These are phyloP conservation scores for Wickerhamiella azymoides DNA, from an alignment of 805 yeast species.

Conservation along the genomic window DNA sequence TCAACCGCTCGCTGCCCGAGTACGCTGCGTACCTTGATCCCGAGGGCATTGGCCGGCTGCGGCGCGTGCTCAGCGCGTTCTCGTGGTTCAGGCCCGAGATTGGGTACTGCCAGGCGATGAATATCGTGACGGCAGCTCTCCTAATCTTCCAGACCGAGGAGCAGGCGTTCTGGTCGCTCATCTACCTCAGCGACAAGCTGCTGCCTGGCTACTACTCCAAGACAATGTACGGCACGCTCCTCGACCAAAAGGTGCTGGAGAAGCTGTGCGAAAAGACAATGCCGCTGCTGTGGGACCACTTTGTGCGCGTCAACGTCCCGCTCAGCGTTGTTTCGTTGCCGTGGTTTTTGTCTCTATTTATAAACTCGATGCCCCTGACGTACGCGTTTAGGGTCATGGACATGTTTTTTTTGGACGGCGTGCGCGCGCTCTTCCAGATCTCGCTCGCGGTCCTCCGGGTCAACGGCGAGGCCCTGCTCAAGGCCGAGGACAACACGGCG, in stretches of 20 bases:
- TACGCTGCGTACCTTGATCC: slow-evolving; percentile 81
- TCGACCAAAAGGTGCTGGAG: slow-evolving; percentile 91
- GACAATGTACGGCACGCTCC: slow-evolving; percentile 92
- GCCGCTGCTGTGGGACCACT: slow-evolving; percentile 80
- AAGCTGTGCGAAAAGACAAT: slow-evolving; percentile 74
- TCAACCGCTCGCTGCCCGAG: slow-evolving; percentile 89
- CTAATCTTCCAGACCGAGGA: slow-evolving; percentile 72
- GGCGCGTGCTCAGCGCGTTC: slow-evolving; percentile 84
- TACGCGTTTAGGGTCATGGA: slow-evolving; percentile 88
- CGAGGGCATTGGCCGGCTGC: slow-evolving; percentile 72
- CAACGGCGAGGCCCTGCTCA: slow-evolving; percentile 70
- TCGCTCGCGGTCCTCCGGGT: slow-evolving; percentile 81
- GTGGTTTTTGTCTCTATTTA: slow-evolving; percentile 85
- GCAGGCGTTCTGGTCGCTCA: slow-evolving; percentile 90
- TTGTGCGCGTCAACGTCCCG: slow-evolving; percentile 68
- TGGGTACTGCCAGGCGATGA: slow-evolving; percentile 99
- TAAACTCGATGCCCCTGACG: slow-evolving; percentile 87
- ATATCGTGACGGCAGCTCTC: slow-evolving; percentile 47
- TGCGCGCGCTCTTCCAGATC: slow-evolving; percentile 79
- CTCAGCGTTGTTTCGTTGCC: slow-evolving; percentile 86
- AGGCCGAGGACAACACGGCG: slow-evolving; percentile 81
- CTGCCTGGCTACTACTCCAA: slow-evolving; percentile 94
- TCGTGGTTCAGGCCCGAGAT: slow-evolving; percentile 96
- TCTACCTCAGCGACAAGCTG: slow-evolving; percentile 63
- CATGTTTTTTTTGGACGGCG: slow-evolving; percentile 79